Base-by-base conservation (phyloP, 2,329 filamentous ascomycete species). In the Didymosphaeria variabile region DNA sequence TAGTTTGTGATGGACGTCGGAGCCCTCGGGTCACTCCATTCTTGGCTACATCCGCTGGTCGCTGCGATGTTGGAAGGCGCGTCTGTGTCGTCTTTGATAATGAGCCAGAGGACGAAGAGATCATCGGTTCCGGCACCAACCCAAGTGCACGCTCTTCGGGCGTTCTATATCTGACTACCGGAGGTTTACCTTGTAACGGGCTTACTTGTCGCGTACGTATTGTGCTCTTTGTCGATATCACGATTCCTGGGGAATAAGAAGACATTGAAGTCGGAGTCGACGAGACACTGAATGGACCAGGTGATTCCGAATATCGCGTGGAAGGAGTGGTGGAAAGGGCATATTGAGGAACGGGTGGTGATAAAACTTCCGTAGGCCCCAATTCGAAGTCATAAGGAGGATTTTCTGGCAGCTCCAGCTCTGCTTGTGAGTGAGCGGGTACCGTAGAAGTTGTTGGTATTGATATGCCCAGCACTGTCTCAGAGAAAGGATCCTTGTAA, bases 221-320 rank as follows among this genome's bases (percentile, higher is more conserved):
- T 53, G 80, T 78, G 29, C 59, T 62, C 59, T 73, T 78, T n/a
- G 61, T 65, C 76, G 83, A 67, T 73, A 82, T 63, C 75, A 87
- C 78, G 5, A 90, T 76, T 3, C 87, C 85, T 3, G 91, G 90
- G 17, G 90, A 93, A 68, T 90, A 90, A 17, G 90, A 93, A 8
- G 89, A 90, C 64, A 91, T 88, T 10, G 91, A 93, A 5, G 90
- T 93, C 7, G 91, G 91, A 3, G 91, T 93, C 0, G 91, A 93
- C 61, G 91, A 90, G 64, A 91, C 85, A 72, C 91, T 93, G 77
- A 92, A 93, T 5, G 87, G 80, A 2, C 89, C 87, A 12, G 90
- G 87, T 1, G 91, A 93, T 58, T 88, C 91, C 1, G 90, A 92
- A 70, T 91, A 93, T 62, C 89, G 84, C 1, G 91, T 93, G 4